Conservation (phyloP, 169 alveolate species). For the Cryptosporidium viatorum region DNA sequence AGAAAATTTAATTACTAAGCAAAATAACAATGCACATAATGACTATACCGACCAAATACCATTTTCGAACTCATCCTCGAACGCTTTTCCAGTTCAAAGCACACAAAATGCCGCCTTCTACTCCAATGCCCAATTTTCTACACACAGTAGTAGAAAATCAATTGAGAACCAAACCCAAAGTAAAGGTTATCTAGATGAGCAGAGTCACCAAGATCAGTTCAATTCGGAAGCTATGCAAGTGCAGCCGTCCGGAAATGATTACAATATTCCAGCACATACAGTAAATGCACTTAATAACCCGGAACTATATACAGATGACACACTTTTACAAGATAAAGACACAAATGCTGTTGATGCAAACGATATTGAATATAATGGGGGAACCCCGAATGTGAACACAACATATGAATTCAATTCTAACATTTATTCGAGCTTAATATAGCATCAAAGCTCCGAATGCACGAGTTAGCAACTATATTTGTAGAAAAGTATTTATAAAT, state of each 20-base stretch:
- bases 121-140: background rate
- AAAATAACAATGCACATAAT: background rate
- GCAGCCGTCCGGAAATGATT: background rate
- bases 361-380: background rate
- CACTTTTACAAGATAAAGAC: background rate
- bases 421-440: slow-evolving; percentile 12
- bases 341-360: background rate
- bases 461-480: background rate
- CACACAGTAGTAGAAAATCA: background rate
- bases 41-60: background rate
- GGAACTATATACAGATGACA: background rate
- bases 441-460: background rate
- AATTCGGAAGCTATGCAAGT: background rate
- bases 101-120: background rate
- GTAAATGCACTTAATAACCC: background rate
- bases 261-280: background rate
- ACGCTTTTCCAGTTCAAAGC: background rate
- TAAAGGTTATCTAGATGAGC: background rate
- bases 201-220: background rate
- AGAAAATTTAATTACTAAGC: background rate
- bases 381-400: background rate
- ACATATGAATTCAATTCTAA: slow-evolving; percentile 14
- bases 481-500: background rate
- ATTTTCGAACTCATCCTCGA: background rate
- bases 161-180: background rate